phyloP scores from a whole-genome alignment of 75 land plant species.

The Ceratopteris richardii region DNA sequence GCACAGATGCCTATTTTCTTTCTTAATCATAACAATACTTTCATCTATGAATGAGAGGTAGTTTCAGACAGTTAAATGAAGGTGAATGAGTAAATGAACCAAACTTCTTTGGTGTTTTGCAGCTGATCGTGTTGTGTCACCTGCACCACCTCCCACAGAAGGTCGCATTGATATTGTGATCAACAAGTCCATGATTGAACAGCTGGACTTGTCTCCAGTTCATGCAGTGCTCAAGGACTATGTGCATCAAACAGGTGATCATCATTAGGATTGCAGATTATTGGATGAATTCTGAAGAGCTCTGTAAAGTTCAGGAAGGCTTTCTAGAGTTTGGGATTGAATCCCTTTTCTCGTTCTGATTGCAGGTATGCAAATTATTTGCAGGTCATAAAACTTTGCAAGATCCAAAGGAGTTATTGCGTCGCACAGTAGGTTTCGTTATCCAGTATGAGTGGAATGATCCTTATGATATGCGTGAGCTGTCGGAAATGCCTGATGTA shows the following conservation, averaged over 20 bases:
- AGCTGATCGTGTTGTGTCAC: slow-evolving; percentile 36
- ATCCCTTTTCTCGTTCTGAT: not conserved
- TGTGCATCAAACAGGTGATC: slow-evolving; percentile 27
- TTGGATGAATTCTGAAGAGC: not conserved
- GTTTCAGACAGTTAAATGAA: too few species aligned
- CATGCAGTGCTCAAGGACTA: slow-evolving; percentile 36
- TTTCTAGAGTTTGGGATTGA: not conserved
- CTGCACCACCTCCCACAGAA: slow-evolving; percentile 70
- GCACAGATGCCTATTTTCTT: too few species aligned
- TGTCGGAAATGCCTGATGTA: slow-evolving; percentile 74
- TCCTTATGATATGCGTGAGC: slow-evolving; percentile 61
- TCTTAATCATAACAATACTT: too few species aligned
- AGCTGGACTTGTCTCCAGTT: slow-evolving; percentile 60
- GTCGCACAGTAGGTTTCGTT: slow-evolving; percentile 70
- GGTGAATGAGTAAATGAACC: too few species aligned
- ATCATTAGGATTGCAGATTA: not conserved
- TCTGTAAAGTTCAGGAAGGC: not conserved
- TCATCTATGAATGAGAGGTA: too few species aligned
- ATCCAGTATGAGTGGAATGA: slow-evolving; percentile 72
- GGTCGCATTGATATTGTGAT: slow-evolving; percentile 68
- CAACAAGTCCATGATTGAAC: slow-evolving; percentile 40
- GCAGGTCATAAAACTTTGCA: slow-evolving; percentile 28
- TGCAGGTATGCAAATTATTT: slow-evolving; percentile 8
- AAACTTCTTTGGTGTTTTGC: too few species aligned
- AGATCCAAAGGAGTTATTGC: slow-evolving; percentile 48